Conservation (phyloP, 2,329 filamentous ascomycete species). For the Zarea fungicola region DNA sequence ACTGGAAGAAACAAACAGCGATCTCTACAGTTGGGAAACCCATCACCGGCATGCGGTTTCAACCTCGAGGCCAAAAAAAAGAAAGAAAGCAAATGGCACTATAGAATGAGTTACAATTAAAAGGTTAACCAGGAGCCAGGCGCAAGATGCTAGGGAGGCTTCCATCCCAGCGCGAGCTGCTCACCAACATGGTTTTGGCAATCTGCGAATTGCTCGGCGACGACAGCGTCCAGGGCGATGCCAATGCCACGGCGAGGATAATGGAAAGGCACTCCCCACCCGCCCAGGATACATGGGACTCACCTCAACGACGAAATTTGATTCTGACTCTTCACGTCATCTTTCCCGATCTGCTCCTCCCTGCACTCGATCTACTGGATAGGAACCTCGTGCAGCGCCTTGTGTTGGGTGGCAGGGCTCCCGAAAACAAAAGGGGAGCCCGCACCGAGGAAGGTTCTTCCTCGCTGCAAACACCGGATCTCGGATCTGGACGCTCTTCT, state of each 20-base stretch:
- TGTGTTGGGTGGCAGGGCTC: no score
- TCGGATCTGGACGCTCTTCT: no score
- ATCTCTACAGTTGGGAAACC: no score
- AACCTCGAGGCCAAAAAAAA: neutral
- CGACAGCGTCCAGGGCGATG: slow-evolving; percentile 2
- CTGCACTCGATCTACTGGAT: slow-evolving; percentile 84
- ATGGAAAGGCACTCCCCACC: neutral
- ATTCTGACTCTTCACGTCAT: slow-evolving; percentile 80
- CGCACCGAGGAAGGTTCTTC: neutral
- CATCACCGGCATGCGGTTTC: no score
- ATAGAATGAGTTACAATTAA: neutral
- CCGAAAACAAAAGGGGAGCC: neutral
- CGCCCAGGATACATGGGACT: slow-evolving; percentile 11
- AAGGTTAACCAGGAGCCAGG: neutral
- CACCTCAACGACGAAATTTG: slow-evolving; percentile 41
- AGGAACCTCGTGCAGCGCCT: slow-evolving; percentile 62
- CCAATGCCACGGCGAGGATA: neutral
- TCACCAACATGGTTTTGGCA: slow-evolving; percentile 44
- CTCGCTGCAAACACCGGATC: no score
- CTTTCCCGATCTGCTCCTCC: slow-evolving; percentile 74
- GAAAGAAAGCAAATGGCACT: neutral
- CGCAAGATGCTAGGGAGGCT: slow-evolving; percentile 17
- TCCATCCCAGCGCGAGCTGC: slow-evolving; percentile 36
- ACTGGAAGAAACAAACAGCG: no score
- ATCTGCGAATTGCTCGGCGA: slow-evolving; percentile 23